Evolutionary conservation across 495 filamentous ascomycete genomes (phyloP).

Genomic region (Penicillium arizonense): DNA sequence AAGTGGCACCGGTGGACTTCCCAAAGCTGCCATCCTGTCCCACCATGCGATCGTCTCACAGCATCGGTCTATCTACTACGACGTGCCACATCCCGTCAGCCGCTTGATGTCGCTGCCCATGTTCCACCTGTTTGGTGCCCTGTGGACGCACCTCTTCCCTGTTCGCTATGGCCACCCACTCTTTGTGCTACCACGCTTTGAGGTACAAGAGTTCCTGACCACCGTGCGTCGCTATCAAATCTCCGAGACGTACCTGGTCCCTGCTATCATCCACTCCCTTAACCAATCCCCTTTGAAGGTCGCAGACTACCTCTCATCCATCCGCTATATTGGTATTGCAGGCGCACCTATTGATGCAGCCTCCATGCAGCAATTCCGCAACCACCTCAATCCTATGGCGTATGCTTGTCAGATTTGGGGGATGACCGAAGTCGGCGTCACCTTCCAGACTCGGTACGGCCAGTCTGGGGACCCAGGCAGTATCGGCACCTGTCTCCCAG

Average conservation of each 20-base stretch:
- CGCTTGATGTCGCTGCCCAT: slow-evolving; percentile 60
- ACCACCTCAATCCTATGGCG: slow-evolving; percentile 40
- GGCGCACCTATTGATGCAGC: slow-evolving; percentile 47
- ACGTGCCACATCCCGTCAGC: slow-evolving; percentile 45
- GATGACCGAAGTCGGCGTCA: slow-evolving; percentile 52
- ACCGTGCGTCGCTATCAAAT: slow-evolving; percentile 57
- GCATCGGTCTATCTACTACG: slow-evolving; percentile 47
- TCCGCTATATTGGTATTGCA: slow-evolving; percentile 50
- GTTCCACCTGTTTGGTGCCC: slow-evolving; percentile 61
- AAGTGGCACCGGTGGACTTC: slow-evolving; percentile 58
- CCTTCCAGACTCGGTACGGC: slow-evolving; percentile 50
- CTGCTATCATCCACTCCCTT: slow-evolving; percentile 56
- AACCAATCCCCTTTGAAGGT: slow-evolving; percentile 41
- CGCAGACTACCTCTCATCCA: slow-evolving; percentile 44
- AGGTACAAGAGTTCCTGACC: slow-evolving; percentile 52
- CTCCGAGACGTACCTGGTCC: slow-evolving; percentile 61
- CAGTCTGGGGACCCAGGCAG: slow-evolving; percentile 35
- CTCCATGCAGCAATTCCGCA: slow-evolving; percentile 38
- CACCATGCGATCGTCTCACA: slow-evolving; percentile 55
- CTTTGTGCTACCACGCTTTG: slow-evolving; percentile 62
- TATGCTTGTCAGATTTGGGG: slow-evolving; percentile 34
- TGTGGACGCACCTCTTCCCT: slow-evolving; percentile 51
- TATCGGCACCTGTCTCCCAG: slow-evolving; percentile 72
- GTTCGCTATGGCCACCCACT: slow-evolving; percentile 54
- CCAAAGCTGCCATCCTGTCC: slow-evolving; percentile 55